phyloP scores from a whole-genome alignment of 2,329 filamentous ascomycete genomes.

The Paecilomyces variotii region DNA sequence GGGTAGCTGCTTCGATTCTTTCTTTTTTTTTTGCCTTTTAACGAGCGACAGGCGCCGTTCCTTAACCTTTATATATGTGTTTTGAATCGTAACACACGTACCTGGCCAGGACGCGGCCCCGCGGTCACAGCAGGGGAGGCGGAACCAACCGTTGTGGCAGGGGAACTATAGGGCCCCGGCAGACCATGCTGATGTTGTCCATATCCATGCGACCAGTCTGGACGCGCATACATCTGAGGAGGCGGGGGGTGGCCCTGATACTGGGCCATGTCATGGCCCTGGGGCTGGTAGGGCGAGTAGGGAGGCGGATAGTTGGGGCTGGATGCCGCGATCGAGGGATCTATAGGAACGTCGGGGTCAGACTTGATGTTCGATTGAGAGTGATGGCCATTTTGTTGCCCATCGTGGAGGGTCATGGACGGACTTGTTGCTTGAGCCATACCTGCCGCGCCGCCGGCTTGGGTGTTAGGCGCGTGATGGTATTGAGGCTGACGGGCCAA shows the following conservation, averaged over 20 bases:
- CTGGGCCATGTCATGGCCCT: conserved; percentile 79
- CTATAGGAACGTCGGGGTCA: conserved; percentile 97
- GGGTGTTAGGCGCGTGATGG: conserved; percentile 63
- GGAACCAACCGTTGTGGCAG: conserved; percentile 51
- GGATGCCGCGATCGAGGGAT: conserved; percentile 91
- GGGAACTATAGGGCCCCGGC: conserved; percentile 42
- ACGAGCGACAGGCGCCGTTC: conserved; percentile 9
- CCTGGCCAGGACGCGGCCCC: conserved; percentile 54
- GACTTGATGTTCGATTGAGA: conserved; percentile 64
- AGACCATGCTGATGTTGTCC: conserved; percentile 40
- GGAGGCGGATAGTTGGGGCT: conserved; percentile 84
- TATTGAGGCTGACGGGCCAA: conserved; percentile 68
- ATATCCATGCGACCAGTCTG: conserved; percentile 40
- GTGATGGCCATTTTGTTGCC: conserved; percentile 63
- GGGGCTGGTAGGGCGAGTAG: conserved; percentile 79
- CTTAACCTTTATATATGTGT: conserved; percentile 10
- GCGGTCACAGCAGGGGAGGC: conserved; percentile 54
- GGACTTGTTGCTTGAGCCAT: conserved; percentile 99
- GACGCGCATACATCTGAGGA: conserved; percentile 41
- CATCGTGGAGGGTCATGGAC: conserved; percentile 82
- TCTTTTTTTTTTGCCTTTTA: not conserved
- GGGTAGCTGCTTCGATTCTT: not conserved
- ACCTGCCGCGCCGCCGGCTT: conserved; percentile 69
- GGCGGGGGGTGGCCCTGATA: conserved; percentile 44
- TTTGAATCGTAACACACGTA: conserved; percentile 42